Evolutionary conservation across 179 eudicot genomes (phyloP).

Genomic region (Actinidia arguta): DNA sequence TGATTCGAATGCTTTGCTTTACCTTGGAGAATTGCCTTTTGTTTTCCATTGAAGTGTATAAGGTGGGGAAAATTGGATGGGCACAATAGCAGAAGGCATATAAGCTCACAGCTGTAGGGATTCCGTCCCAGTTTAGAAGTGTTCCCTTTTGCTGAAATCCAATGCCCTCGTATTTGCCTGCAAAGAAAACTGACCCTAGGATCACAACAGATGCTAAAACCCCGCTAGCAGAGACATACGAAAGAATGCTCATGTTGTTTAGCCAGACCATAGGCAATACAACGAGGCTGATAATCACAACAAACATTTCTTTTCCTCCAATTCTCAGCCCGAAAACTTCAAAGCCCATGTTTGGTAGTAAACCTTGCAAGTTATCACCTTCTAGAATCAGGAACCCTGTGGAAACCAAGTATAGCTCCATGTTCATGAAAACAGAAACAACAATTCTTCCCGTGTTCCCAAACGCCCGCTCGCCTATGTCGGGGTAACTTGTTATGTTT

Average conservation of each 20-base stretch:
- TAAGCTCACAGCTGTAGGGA: conserved; percentile 44
- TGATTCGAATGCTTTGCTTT: no score
- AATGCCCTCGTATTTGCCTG: conserved; percentile 30
- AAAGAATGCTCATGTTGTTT: conserved; percentile 29
- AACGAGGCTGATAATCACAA: conserved; percentile 23
- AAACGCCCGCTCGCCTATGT: conserved; percentile 38
- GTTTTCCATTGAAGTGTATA: conserved; percentile 38
- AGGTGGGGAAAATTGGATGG: conserved; percentile 41
- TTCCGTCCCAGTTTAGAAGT: conserved; percentile 34
- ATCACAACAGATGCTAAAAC: conserved; percentile 27
- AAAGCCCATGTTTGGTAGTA: conserved; percentile 32
- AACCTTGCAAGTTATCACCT: conserved; percentile 40
- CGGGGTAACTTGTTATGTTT: conserved; percentile 33
- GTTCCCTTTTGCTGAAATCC: conserved; percentile 37
- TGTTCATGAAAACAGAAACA: conserved; percentile 16
- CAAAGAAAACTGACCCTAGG: conserved; percentile 29
- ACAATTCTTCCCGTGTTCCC: conserved; percentile 36
- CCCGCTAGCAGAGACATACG: conserved; percentile 40
- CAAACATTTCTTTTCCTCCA: conserved; percentile 31
- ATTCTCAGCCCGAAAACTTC: conserved; percentile 23
- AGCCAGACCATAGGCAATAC: conserved; percentile 39
- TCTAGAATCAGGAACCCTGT: conserved; percentile 40
- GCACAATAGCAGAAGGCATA: conserved; percentile 41
- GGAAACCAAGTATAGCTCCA: conserved; percentile 37
- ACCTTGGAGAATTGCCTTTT: conserved; percentile 33